phyloP scores from a whole-genome alignment of 306 rosid species.

The Luffa acutangula region DNA sequence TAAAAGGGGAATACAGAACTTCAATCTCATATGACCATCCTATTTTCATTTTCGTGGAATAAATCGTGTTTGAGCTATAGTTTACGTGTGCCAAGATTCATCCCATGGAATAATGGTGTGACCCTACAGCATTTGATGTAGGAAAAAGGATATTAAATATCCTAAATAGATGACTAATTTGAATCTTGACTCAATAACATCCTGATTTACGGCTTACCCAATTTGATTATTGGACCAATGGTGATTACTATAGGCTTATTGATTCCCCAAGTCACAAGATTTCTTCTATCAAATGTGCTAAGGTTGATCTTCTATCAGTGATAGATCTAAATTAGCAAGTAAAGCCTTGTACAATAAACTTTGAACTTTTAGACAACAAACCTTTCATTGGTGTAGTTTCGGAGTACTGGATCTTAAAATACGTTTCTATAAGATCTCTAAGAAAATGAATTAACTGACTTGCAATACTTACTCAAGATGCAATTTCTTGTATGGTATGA shows the following conservation, averaged over 20 bases:
- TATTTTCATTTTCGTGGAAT: not conserved
- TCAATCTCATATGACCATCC: not conserved
- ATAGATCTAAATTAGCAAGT: not conserved
- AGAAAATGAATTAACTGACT: not conserved
- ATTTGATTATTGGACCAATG: not conserved
- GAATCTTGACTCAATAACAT: not conserved
- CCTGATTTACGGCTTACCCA: not conserved
- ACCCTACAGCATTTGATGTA: not conserved
- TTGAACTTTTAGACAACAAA: not conserved
- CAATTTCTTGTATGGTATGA: not conserved
- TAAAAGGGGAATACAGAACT: not conserved
- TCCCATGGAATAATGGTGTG: not conserved
- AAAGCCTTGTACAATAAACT: not conserved
- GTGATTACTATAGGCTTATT: not conserved
- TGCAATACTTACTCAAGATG: not conserved
- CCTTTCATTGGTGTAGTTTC: not conserved
- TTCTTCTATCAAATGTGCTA: not conserved
- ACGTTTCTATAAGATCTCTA: not conserved
- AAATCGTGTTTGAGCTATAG: not conserved
- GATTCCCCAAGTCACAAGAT: not conserved
- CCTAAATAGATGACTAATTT: not conserved
- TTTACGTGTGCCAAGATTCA: not conserved
- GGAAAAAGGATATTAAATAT: not conserved
- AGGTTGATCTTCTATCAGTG: not conserved
- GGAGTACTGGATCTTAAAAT: not conserved